Evolutionary conservation across 495 filamentous ascomycete genomes (phyloP).

Genomic region (Penicillium goetzii): DNA sequence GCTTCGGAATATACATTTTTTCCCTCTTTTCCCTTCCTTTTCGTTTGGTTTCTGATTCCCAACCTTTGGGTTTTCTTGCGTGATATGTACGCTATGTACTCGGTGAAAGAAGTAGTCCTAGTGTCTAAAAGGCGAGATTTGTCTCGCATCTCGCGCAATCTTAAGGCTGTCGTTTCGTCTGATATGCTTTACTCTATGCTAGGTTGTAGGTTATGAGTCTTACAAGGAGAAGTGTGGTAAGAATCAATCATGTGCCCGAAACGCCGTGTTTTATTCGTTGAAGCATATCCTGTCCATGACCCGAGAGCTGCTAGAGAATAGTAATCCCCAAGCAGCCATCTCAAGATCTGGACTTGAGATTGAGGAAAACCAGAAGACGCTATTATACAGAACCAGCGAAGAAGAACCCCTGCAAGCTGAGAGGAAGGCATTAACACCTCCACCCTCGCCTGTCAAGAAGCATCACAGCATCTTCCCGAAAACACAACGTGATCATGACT

Average conservation of each 20-base stretch:
- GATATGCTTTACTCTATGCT: background rate
- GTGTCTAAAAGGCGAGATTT: slow-evolving; percentile 17
- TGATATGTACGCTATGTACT: slow-evolving; percentile 10
- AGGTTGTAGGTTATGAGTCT: background rate
- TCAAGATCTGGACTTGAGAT: slow-evolving; percentile 1
- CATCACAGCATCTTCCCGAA: background rate
- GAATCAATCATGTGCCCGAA: background rate
- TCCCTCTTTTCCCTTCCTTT: slow-evolving; percentile 21
- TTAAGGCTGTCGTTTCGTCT: background rate
- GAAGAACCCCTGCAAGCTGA: slow-evolving; percentile 1
- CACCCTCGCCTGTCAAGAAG: background rate
- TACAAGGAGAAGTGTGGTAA: background rate
- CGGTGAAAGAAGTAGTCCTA: slow-evolving; percentile 17
- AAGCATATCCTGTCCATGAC: slow-evolving; percentile 5
- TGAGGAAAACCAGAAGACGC: slow-evolving; percentile 21
- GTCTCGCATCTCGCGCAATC: slow-evolving; percentile 3
- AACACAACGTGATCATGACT: slow-evolving; percentile 18
- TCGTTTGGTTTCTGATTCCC: slow-evolving; percentile 7
- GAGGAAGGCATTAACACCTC: background rate
- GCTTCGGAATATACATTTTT: slow-evolving; percentile 27
- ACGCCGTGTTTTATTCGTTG: slow-evolving; percentile 11
- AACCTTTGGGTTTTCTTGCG: slow-evolving; percentile 1
- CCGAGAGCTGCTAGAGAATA: background rate
- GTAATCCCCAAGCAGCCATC: background rate
- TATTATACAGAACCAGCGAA: slow-evolving; percentile 31